Evolutionary conservation across 345 rosid species (phyloP).

Genomic region (Boechera retrofracta): DNA sequence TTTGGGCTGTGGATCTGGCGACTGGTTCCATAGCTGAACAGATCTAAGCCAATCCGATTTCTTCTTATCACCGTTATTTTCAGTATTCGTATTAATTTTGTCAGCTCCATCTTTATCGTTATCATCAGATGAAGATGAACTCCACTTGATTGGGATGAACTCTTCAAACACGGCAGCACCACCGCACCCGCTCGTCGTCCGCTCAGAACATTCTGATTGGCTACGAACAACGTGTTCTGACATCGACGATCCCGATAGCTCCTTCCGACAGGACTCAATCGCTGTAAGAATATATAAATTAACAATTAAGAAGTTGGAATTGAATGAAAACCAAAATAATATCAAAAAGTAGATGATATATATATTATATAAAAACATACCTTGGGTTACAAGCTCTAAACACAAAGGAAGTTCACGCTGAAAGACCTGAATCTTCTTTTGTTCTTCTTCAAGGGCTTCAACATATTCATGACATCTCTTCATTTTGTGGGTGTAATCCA

Average conservation of each 20-base stretch:
- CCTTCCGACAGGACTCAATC: conserved; percentile 71
- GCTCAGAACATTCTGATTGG: conserved; percentile 80
- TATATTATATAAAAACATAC: conserved; percentile 36
- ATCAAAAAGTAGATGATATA: background rate
- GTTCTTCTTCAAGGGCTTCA: conserved; percentile 76
- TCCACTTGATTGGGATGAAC: conserved; percentile 76
- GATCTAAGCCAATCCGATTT: conserved; percentile 98
- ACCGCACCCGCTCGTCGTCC: conserved; percentile 63
- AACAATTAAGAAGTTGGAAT: background rate
- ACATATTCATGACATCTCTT: conserved; percentile 60
- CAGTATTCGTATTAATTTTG: conserved; percentile 4
- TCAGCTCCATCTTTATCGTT: conserved; percentile 36
- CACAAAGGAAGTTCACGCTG: conserved; percentile 92
- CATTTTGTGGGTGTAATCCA: conserved; percentile 61
- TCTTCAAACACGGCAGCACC: conserved; percentile 58
- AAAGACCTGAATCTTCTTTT: conserved; percentile 82
- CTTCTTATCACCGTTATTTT: conserved; percentile 44
- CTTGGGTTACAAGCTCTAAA: conserved; percentile 83
- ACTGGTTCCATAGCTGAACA: conserved; percentile 91
- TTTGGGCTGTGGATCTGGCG: conserved; percentile 60
- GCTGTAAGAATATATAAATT: conserved; percentile 45
- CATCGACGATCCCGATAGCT: conserved; percentile 57
- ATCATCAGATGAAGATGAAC: conserved; percentile 40
- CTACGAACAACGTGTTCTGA: conserved; percentile 52
- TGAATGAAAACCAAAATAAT: background rate